phyloP scores from a whole-genome alignment of 306 rosid genomes.

The Styphnolobium japonicum region DNA sequence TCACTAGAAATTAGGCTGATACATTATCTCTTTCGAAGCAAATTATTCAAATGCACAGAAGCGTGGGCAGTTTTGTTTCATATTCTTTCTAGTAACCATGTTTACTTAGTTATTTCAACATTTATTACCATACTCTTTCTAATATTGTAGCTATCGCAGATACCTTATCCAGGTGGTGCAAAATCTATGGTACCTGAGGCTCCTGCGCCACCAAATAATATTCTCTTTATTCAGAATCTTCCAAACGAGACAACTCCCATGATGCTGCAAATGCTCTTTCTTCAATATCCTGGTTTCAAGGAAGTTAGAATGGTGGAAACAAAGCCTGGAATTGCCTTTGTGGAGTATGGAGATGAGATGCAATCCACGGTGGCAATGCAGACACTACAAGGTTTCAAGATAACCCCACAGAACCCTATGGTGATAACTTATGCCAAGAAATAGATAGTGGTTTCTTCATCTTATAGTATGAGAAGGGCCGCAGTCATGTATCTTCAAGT shows the following conservation, averaged over 20 bases:
- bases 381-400: constrained; percentile 88
- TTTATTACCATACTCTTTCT: constrained; percentile 20
- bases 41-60: constrained; percentile 17
- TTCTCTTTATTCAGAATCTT: constrained; percentile 89
- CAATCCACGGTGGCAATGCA: constrained; percentile 93
- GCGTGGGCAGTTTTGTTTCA: neutral
- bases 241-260: constrained; percentile 86
- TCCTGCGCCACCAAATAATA: constrained; percentile 98
- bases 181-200: constrained; percentile 85
- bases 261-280: constrained; percentile 99
- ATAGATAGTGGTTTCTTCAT: constrained; percentile 32
- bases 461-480: constrained; percentile 8
- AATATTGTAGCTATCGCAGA: constrained; percentile 56
- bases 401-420: constrained; percentile 91
- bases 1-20: neutral
- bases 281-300: constrained; percentile 86
- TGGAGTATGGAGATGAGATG: constrained; percentile 87
- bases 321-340: constrained; percentile 96
- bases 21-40: neutral
- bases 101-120: neutral
- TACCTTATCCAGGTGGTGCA: constrained; percentile 85
- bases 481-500: constrained; percentile 13
- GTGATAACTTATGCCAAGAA: constrained; percentile 94
- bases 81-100: neutral
- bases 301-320: constrained; percentile 99